phyloP scores from a whole-genome alignment of 2,329 filamentous ascomycete species.

The Annulohypoxylon truncatum region DNA sequence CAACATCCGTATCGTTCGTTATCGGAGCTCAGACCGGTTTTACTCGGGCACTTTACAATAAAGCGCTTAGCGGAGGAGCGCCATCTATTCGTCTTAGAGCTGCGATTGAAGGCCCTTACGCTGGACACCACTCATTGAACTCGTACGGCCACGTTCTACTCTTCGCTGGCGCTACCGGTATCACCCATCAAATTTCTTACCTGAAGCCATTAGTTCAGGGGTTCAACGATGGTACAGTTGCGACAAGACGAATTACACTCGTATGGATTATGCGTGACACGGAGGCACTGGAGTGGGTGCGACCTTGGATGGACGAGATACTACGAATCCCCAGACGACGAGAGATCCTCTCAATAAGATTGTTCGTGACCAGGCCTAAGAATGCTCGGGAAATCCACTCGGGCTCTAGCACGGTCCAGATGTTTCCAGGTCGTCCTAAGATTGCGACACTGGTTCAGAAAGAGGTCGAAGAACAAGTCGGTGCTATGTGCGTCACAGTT shows the following conservation, averaged over 20 bases:
- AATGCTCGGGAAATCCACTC: constrained; percentile 84
- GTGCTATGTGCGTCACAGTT: constrained; percentile 88
- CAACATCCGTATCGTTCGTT: constrained; percentile 78
- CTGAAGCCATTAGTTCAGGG: constrained; percentile 80
- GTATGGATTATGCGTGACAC: constrained; percentile 94
- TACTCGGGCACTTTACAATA: constrained; percentile 83
- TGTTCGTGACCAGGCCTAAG: constrained; percentile 90
- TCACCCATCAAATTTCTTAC: constrained; percentile 94
- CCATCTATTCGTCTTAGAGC: constrained; percentile 73
- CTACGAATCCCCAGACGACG: constrained; percentile 82
- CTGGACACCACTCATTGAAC: constrained; percentile 82
- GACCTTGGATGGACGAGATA: constrained; percentile 82
- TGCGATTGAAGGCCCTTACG: constrained; percentile 90
- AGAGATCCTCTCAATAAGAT: constrained; percentile 84
- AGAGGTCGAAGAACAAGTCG: constrained; percentile 84
- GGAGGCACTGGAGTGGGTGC: constrained; percentile 91
- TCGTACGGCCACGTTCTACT: constrained; percentile 94
- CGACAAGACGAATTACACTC: constrained; percentile 83
- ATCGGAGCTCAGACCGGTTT: constrained; percentile 90
- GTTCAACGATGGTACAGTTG: constrained; percentile 76
- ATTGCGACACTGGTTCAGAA: constrained; percentile 81
- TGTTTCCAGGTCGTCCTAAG: constrained; percentile 91
- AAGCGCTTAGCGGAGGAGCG: constrained; percentile 66
- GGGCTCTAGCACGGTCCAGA: constrained; percentile 83
- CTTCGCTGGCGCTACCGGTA: constrained; percentile 92